Evolutionary conservation across 306 rosid genomes (phyloP), one percentile per base, ranked within the genome.

Genomic region (Oemleria cerasiformis): DNA sequence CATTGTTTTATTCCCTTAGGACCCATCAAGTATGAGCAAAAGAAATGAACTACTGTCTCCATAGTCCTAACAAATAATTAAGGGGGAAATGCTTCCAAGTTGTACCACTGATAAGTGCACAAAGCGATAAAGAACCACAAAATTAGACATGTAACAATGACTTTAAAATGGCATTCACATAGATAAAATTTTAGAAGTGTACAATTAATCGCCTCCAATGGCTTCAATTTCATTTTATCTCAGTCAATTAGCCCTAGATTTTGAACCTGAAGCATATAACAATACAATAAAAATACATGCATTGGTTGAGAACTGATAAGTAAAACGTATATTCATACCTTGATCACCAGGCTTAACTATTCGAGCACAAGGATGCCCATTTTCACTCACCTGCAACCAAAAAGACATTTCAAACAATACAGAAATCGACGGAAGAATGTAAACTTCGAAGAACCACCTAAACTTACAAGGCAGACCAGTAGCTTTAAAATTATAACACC

Each of bases 301-400:
- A 56, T 5, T 23, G 39, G 16, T 39, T 38, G 8, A 75, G 42
- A 39, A 55, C 3, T 14, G 36, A 59, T 10, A 36, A 67, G 55
- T 63, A 15, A 45, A 13, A 43, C 9, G 57, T 25, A 7, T 65
- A 65, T 65, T 63, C 42, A 48, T 73, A 93, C 93, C 92, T 80
- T 77, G 75, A 74, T 79, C 76, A 63, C 40, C 62, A 15, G 83
- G 90, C 74, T 83, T 81, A 43, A 84, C 21, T 68, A 93, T 61
- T 60, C 72, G 80, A 69, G 83, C 92, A 87, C 90, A 86, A 53
- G 76, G 72, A 40, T 15, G 57, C 54, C 56, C 68, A 47, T 71
- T 57, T 78, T 71, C 80, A 50, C 43, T 78, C 57, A 62, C 90
- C 96, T 86, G 83, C 72, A 78, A 79, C 63, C 77, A 73, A 77